Base-by-base conservation (phyloP, 306 rosid species). In the Sesbania bispinosa region DNA sequence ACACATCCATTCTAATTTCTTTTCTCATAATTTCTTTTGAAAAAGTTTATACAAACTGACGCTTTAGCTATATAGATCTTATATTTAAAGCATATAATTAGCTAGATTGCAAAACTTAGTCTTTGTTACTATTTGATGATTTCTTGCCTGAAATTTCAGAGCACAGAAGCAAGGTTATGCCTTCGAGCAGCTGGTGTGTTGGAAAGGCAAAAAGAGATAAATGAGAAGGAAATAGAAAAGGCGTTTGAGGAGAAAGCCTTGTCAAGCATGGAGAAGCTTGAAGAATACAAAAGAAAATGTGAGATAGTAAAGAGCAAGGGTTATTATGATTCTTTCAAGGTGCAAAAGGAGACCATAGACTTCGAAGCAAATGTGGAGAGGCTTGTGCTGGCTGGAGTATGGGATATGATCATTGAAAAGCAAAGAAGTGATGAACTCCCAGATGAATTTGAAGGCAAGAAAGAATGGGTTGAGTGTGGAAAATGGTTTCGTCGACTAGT, bases 361-460 rank as follows among this genome's bases (percentile, higher is more conserved):
- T 90, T 94, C 67, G 35, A 84, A 10, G 96, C 97, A 24, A 94
- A 94, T 20, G 85, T 88, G 73, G 80, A 67, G 79, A 80, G 98
- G 70, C 88, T 81, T 0, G 88, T 71, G 61, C 84, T 84, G 1
- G 90, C 85, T 2, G 96, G 98, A 0, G 73, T 87, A 9, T 84
- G 94, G 94, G 96, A 90, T 53, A 96, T 86, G 79, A 52, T 89
- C 47, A 36, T 84, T 4, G 97, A 89, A 48, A 85, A 81, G 96
- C 67, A 90, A 0, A 88, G 63, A 26, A 77, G 80, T 16, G 80
- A 84, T 7, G 85, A 87, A n/a, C 92, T 94, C 9, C 97, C 97
- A 0, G 96, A 94, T 43, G 87, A 82, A n/a, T 87, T 90, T 0
- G 98, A 94, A 84, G 95, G 89, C 7, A 45, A 47, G 0, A 0